These are phyloP conservation scores for Eucalyptus regnans DNA, from an alignment of 345 rosid genomes.

Conservation along the genomic window DNA sequence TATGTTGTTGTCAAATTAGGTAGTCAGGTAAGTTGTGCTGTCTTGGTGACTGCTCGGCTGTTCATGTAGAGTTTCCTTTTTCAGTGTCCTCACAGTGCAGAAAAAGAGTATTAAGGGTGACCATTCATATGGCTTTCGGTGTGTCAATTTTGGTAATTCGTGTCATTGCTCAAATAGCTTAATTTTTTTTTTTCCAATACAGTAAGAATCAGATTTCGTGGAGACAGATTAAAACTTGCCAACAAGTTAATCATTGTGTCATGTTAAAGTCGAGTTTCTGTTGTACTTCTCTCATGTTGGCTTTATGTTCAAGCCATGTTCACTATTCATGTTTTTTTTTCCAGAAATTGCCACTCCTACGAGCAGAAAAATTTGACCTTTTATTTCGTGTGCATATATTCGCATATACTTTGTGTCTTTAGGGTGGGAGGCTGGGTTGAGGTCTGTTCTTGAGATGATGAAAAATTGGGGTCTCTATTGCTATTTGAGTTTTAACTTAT, in stretches of 20 bases:
- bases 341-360: background rate
- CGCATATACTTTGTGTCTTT: background rate
- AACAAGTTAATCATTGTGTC: background rate
- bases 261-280: background rate
- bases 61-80: background rate
- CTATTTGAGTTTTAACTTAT: background rate
- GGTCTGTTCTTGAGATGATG: background rate
- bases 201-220: background rate
- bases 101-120: background rate
- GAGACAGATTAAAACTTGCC: background rate
- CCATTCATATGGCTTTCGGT: background rate
- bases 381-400: background rate
- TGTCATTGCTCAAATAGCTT: background rate
- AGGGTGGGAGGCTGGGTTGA: background rate
- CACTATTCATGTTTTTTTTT: background rate
- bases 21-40: conserved; percentile 37
- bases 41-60: background rate
- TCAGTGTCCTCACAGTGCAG: background rate
- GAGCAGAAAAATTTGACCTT: background rate
- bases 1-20: conserved; percentile 87
- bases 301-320: background rate
- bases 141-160: background rate
- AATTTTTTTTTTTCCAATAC: background rate
- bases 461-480: background rate
- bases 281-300: background rate